Percentiles rank a stretch among this genome's conserved stretches.
Conservation (phyloP, 2,329 filamentous ascomycete species). For the Phyllosticta citrichinensis region DNA sequence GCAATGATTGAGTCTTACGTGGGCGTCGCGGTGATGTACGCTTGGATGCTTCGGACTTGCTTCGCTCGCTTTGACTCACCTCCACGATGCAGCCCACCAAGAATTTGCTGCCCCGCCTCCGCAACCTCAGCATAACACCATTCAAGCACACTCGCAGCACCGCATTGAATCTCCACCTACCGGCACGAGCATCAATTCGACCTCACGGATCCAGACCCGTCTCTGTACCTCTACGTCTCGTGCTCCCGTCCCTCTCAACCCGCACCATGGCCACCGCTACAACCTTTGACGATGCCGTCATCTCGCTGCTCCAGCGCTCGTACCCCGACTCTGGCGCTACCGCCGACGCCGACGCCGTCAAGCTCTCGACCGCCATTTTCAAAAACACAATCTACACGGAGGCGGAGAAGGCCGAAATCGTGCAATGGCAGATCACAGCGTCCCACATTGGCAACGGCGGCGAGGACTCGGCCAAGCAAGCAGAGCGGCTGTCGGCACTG, state of each 20-base stretch:
- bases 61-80: slow-evolving; percentile 10
- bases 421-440: slow-evolving; percentile 77
- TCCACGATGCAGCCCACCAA: slow-evolving; percentile 7
- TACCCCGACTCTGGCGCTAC: slow-evolving; percentile 27
- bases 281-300: slow-evolving; percentile 25
- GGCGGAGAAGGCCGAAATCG: slow-evolving; percentile 75
- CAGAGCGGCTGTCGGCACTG: slow-evolving; percentile 63
- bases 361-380: slow-evolving; percentile 53
- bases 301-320: slow-evolving; percentile 26
- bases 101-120: slow-evolving; percentile 9
- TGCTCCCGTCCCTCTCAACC: slow-evolving; percentile 18
- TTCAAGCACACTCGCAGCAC: neutral
- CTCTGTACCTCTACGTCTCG: slow-evolving; percentile 22
- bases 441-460: slow-evolving; percentile 55
- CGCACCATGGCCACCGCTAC: slow-evolving; percentile 24
- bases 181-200: neutral
- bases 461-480: slow-evolving; percentile 46
- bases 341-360: slow-evolving; percentile 27
- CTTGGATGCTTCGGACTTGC: slow-evolving; percentile 3
- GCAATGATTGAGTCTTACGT: neutral
- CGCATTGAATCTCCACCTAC: neutral
- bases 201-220: slow-evolving; percentile 17
- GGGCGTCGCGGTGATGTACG: neutral
- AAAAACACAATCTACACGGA: slow-evolving; percentile 60
- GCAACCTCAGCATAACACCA: neutral